Evolutionary conservation across 306 rosid genomes (phyloP).

Genomic region (Fragaria ananassa): DNA sequence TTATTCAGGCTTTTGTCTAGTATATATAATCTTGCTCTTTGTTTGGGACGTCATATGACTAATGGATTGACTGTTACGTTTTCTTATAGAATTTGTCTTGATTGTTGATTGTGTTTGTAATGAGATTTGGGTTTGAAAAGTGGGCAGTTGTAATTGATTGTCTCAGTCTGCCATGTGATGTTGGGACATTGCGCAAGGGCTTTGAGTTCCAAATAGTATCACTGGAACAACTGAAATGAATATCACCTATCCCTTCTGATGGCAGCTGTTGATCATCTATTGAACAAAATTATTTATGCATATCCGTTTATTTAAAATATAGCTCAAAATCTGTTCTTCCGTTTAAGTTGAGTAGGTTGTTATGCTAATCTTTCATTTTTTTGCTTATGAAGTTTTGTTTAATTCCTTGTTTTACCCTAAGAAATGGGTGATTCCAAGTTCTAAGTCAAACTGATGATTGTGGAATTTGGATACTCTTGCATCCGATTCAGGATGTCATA

Average conservation of each 20-base stretch:
- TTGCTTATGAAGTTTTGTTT: background rate
- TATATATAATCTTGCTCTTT: background rate
- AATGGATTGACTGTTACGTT: background rate
- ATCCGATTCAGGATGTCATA: background rate
- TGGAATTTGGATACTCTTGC: background rate
- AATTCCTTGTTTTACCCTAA: background rate
- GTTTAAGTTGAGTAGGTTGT: background rate
- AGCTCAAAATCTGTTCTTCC: background rate
- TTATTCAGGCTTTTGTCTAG: background rate
- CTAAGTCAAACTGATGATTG: background rate
- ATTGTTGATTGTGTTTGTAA: background rate
- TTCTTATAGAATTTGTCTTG: background rate
- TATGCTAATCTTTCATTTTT: background rate
- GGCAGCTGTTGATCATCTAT: conserved; percentile 20
- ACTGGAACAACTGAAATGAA: conserved; percentile 40
- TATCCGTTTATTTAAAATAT: background rate
- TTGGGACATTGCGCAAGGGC: conserved; percentile 58
- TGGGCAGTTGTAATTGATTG: conserved; percentile 6
- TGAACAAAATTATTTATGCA: background rate
- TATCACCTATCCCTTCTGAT: conserved; percentile 48
- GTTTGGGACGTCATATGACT: background rate
- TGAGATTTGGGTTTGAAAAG: background rate
- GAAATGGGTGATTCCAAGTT: background rate
- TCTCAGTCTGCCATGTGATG: conserved; percentile 40
- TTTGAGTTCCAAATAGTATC: conserved; percentile 37